Evolutionary conservation across 768 basidiomycete species (phyloP), one percentile per base, ranked within the genome.

Genomic region (Boletus reticulatus): DNA sequence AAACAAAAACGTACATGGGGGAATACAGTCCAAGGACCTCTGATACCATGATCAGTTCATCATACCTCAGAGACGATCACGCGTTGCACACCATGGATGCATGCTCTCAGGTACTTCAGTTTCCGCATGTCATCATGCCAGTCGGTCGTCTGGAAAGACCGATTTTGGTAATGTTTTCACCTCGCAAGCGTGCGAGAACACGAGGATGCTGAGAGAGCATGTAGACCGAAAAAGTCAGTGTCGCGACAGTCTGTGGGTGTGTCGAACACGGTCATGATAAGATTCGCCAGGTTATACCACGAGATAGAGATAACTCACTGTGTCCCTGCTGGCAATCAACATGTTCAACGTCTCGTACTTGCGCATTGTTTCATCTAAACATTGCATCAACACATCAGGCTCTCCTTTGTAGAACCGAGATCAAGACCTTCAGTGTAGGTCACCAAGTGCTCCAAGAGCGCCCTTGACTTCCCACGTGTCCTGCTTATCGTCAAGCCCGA

Each of bases 81-180:
- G 43, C 36, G 12, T 43, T 4, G 48, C 71, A 13, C 22, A 84
- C 84, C 84, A 58, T 87, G 87, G 46, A 87, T 78, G 22, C 87
- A 82, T 1, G 85, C 85, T 24, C 82, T 73, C 14, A 87, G 67
- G 57, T 80, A 87, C 64, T 82, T 85, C 81, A 87, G 83, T 5
- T 82, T 80, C 31, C 74, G 73, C 60, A 87, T 78, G 58, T 84
- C 80, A 43, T 82, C 80, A 50, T 78, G 79, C 4, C 22, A 22
- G 78, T 78, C 5, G 84, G 86, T 12, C 77, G 72, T 1, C 74
- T 73, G 1, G 71, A 72, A 1, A 71, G 65, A 0, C 86, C 84
- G 10, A 87, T 75, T 38, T 77, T 78, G 31, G 67, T 62, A 6
- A 83, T 65, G 47, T 88, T 77, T 69, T 88, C 87, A 48, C 81